Base-by-base conservation (phyloP, 768 basidiomycete species). In the Cyclocybe cylindracea region DNA sequence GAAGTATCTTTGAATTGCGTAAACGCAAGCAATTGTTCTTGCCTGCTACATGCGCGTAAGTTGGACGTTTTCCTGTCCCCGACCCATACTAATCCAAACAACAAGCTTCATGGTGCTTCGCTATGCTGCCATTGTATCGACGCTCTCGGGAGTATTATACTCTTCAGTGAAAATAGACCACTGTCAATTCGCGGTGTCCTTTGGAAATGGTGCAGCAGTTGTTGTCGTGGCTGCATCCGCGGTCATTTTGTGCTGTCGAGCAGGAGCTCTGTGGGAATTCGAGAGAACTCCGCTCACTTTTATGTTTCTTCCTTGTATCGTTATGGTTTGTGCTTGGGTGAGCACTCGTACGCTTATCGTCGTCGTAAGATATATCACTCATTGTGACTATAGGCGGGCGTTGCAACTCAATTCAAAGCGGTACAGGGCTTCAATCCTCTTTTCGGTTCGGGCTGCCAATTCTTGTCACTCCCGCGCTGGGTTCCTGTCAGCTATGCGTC, bases 391-490 rank as follows among this genome's bases (percentile, higher is more conserved):
- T 44, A 72, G 72, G 61, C 70, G 36, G 66, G 68, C 7, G 67
- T 70, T 10, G 68, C 63, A 4, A 61, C 66, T 33, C 67, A 67
- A 35, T 65, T 66, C 31, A 61, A 50, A 18, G 64, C 65, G 4
- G 54, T 63, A 10, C 54, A 53, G 0, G 64, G 65, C 5, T 59
- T 62, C 14, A 48, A 57, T 33, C 60, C 64, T 2, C 63, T 67
- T 10, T 67, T 70, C 33, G 68, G 67, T 13, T 67, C 67, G 14
- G 71, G 71, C 50, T 73, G 72, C 41, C 61, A 64, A 42, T 66
- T 71, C 55, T 51, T 53, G 10, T 63, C 58, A 7, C 65, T 72
- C 24, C 59, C 67, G 8, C 51, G 60, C 13, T 71, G 71, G 70
- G 64, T 69, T 7, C 68, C 69, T 0, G 59, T 71, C 43, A 66